Base-by-base conservation (phyloP, 495 filamentous ascomycete species). In the Bathelium albidoporum region DNA sequence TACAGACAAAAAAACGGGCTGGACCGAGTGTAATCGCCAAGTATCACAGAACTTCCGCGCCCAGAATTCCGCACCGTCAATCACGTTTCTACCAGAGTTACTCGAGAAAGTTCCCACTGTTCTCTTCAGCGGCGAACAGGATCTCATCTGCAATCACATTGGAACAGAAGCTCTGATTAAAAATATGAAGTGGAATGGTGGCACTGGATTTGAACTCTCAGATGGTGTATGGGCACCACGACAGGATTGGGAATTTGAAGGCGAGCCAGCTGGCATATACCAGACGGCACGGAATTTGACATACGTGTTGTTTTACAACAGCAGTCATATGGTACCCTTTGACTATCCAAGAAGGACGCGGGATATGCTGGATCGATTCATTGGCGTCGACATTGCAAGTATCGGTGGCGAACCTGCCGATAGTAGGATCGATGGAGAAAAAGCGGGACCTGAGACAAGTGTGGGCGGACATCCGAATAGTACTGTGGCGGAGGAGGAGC, bases 281-380 rank as follows among this genome's bases (percentile, higher is more conserved):
- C 94, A 98, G 76, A 82, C 89, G 73, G 94, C 94, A 1, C 85
- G 95, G 59, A 97, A 97, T 71, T 76, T 98, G 58, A 98, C 94
- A 5, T 98, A 98, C 73, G 85, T 97, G 14, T 79, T 94, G 32
- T 95, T 97, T 76, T 93, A 95, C 79, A 96, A 97, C 75, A 83
- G 89, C 32, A 91, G 87, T 59, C 94, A 98, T 73, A 98, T 98
- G 94, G 94, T 97, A 2, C 94, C 94, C 5, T 97, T 91, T 72
- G 93, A 98, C 73, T 88, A 87, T 67, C 85, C 95, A 14, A 85
- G 91, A 28, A 85, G 91, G 58, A 89, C 86, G 10, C 85, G 94
- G 55, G 94, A 97, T 72, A 98, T 98, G 95, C 85, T 97, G 11
- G 94, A 97, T 73, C 87, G 94, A 20, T 97, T 97, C 74, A 90